A percentile compares a stretch with the other conserved stretches of the same genome.
phyloP scores from a whole-genome alignment of 108 stramenopile genomes.

The Seminavis robusta region DNA sequence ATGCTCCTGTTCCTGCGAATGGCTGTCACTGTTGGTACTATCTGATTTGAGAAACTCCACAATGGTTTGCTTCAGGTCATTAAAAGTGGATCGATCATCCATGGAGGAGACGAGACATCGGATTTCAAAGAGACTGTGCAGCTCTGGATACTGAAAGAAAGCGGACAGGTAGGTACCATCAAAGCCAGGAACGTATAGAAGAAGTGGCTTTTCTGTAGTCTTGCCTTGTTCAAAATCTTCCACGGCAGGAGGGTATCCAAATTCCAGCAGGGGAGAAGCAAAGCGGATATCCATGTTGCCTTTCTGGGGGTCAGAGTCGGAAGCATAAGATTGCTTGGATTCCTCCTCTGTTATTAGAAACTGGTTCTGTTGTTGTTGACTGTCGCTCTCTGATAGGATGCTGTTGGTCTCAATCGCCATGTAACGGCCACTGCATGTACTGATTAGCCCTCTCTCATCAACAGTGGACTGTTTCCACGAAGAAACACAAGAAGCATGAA shows the following conservation, averaged over 20 bases:
- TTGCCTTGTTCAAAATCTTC: constrained; percentile 36
- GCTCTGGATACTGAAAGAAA: constrained; percentile 80
- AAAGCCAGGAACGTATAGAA: constrained; percentile 86
- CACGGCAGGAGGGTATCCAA: constrained; percentile 76
- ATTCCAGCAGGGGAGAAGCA: constrained; percentile 64
- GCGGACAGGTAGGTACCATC: constrained; percentile 77
- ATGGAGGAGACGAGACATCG: constrained; percentile 62
- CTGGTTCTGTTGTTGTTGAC: too few species aligned
- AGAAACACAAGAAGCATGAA: too few species aligned
- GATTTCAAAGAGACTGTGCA: constrained; percentile 76
- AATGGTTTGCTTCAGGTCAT: constrained; percentile 55
- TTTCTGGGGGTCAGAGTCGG: too few species aligned
- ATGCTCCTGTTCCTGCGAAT: too few species aligned
- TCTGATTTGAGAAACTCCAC: constrained; percentile 48
- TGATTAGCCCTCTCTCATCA: too few species aligned
- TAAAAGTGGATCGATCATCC: constrained; percentile 77
- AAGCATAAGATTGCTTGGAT: too few species aligned
- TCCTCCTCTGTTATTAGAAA: too few species aligned
- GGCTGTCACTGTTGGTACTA: not conserved
- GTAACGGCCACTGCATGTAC: too few species aligned
- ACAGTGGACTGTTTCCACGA: too few species aligned
- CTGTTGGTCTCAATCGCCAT: too few species aligned
- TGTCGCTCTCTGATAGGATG: too few species aligned
- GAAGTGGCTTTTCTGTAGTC: constrained; percentile 53
- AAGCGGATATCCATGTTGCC: constrained; percentile 55